These are phyloP conservation scores for Populus tremula DNA, from an alignment of 345 rosid species.

Conservation along the genomic window DNA sequence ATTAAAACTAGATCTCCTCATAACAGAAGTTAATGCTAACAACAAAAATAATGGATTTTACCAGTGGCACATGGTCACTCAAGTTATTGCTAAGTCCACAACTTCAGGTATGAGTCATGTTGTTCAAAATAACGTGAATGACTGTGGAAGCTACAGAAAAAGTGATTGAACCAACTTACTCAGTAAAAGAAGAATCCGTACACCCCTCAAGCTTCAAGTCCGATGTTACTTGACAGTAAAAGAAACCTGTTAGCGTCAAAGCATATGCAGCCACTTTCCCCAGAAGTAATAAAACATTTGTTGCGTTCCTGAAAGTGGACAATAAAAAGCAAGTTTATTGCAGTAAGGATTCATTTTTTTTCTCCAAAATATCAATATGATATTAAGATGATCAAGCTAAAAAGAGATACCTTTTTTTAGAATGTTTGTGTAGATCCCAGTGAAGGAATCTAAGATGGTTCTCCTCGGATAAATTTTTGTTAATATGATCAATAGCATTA, in stretches of 20 bases:
- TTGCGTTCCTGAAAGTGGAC: conserved; percentile 58
- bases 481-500: conserved; percentile 85
- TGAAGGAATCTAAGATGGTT: conserved; percentile 72
- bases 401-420: conserved; percentile 59
- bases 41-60: neutral
- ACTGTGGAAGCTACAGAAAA: conserved; percentile 2
- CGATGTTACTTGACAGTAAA: conserved; percentile 73
- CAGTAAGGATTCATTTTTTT: conserved; percentile 2
- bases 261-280: conserved; percentile 84
- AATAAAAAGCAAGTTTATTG: conserved; percentile 12
- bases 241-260: conserved; percentile 79
- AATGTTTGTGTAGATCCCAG: conserved; percentile 88
- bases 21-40: neutral
- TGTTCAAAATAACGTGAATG: neutral
- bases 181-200: conserved; percentile 42
- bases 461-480: conserved; percentile 82
- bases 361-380: neutral
- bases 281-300: conserved; percentile 68
- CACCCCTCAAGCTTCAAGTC: conserved; percentile 51
- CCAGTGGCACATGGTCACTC: neutral
- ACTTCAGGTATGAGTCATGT: neutral
- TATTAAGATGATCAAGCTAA: neutral
- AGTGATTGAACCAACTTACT: conserved; percentile 49
- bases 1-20: neutral
- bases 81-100: neutral